These are phyloP conservation scores for Eimeria falciformis DNA, from an alignment of 169 alveolate genomes.

Conservation along the genomic window DNA sequence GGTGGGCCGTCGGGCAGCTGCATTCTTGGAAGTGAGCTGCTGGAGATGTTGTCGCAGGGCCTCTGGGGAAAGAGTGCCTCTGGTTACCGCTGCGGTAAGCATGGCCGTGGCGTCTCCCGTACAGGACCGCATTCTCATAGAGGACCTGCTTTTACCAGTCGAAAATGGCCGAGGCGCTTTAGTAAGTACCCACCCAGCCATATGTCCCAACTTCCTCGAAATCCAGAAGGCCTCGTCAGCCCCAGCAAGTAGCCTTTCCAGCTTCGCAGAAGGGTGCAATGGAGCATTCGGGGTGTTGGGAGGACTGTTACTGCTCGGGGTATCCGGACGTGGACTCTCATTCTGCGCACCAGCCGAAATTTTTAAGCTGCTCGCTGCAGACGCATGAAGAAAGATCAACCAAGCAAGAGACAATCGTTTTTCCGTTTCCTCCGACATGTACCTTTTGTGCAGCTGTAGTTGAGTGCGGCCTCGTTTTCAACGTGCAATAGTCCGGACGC, in stretches of 20 bases:
- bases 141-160: neutral
- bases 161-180: neutral
- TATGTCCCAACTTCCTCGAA: conserved; percentile 13
- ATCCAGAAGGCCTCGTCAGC: conserved; percentile 50
- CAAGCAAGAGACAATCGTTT: no score
- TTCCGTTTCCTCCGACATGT: no score
- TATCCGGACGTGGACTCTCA: neutral
- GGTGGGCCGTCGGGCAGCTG: neutral
- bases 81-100: neutral
- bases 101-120: neutral
- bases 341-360: neutral
- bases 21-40: conserved; percentile 3
- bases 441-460: no score
- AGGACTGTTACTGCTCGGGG: neutral
- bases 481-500: no score
- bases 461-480: no score
- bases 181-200: conserved; percentile 21
- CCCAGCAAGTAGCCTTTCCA: conserved; percentile 9
- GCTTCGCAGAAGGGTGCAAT: conserved; percentile 17
- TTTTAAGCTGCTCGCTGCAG: neutral
- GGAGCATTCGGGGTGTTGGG: neutral
- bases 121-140: neutral
- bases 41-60: conserved; percentile 31
- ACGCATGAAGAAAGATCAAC: neutral
- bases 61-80: conserved; percentile 23